phyloP scores from a whole-genome alignment of 2,329 filamentous ascomycete species.

The Geosmithia putterillii region DNA sequence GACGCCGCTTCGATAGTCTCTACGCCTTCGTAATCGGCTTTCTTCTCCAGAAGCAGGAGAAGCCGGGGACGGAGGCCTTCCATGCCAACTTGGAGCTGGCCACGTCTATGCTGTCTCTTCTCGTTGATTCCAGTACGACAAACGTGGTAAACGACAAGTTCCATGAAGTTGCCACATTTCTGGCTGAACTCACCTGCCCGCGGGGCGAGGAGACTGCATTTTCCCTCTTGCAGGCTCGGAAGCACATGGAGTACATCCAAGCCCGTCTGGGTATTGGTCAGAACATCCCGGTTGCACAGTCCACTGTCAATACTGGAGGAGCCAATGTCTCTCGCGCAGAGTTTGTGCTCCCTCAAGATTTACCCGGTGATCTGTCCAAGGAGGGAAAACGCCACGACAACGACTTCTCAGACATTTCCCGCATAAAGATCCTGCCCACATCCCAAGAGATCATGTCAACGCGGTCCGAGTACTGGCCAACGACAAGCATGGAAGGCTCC shows the following conservation, averaged over 20 bases:
- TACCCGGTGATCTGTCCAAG: conserved; percentile 19
- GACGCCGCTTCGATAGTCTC: background rate
- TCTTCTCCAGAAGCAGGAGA: background rate
- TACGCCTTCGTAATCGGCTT: background rate
- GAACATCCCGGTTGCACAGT: conserved; percentile 3
- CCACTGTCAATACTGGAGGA: conserved; percentile 6
- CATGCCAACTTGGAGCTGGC: background rate
- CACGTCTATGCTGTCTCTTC: background rate
- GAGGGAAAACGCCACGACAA: conserved; percentile 32
- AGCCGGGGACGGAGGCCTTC: background rate
- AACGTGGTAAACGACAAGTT: background rate
- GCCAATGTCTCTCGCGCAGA: conserved; percentile 8
- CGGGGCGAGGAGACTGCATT: background rate
- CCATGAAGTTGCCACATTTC: background rate
- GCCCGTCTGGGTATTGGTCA: conserved; percentile 17
- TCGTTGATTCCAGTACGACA: background rate
- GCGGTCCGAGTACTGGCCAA: conserved; percentile 30
- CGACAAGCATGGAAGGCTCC: conserved; percentile 20
- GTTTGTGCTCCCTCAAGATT: conserved; percentile 16
- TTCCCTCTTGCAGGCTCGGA: background rate
- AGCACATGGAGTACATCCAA: conserved; percentile 14
- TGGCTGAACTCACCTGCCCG: background rate
- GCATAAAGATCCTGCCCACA: conserved; percentile 38
- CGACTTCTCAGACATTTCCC: conserved; percentile 28
- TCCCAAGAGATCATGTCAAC: conserved; percentile 28